Evolutionary conservation across 306 rosid species (phyloP), one percentile per base, ranked within the genome.

Genomic region (Chamaecrista fasciculata): DNA sequence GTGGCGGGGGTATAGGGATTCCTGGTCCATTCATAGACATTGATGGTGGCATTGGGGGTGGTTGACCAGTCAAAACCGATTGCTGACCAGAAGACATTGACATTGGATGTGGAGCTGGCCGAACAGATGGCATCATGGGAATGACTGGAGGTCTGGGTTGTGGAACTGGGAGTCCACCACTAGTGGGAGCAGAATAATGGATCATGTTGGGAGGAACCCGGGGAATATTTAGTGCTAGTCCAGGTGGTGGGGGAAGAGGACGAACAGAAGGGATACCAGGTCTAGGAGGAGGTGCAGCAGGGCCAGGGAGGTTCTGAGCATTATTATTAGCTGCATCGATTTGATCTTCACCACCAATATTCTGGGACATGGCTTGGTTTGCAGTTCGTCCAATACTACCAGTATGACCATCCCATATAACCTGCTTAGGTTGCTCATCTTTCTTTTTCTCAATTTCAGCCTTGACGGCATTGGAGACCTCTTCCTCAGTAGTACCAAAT

Each of bases 341-440:
- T 67, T 60, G 96, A 76, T 86, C 97, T 79, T 90, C 98, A 24
- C n/a, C n/a, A n/a, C 74, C 82, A 9, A 88, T 61, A 82, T 69
- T 88, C 52, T 90, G 97, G 12, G 97, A 88, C 96, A 93, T 82
- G 60, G 98, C 97, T 71, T 90, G 97, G 78, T 86, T 94, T 23
- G 97, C 96, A 43, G 96, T 90, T 8, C 95, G 97, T 51, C 96
- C 96, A 70, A 94, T 94, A 79, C 98, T 94, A 64, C 98, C 97
- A 36, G 93, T 85, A 81, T 94, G 98, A 72, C 98, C 98, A 76
- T 94, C 98, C 98, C 97, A 94, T 79, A 94, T 94, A 74, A 94
- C 98, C 80, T 90, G 97, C 81, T 94, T 88, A 39, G 98, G 95
- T 69, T 94, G 97, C 79, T 90, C 98, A 24, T 94, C 98, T 70